Base-by-base conservation (phyloP, 2,329 filamentous ascomycete genomes). In the Didymella keratinophila region DNA sequence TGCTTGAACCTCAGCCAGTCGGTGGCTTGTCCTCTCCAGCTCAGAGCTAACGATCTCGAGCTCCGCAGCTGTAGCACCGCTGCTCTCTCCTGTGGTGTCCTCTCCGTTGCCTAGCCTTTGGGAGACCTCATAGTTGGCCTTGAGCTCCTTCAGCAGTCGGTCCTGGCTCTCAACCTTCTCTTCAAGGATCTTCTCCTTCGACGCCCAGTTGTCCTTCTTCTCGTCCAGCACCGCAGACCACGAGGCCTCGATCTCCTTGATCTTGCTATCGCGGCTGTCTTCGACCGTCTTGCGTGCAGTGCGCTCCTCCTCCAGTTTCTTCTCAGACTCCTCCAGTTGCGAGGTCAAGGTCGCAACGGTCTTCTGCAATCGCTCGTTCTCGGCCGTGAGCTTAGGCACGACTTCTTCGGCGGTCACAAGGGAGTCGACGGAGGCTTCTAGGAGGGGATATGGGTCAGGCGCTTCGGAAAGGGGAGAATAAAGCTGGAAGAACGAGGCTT, bases 161-260 rank as follows among this genome's bases (percentile, higher is more conserved):
- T 99, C 95, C 74, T 99, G 94, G 68, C 90, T 96, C 76, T 97
- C 94, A 3, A 96, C 83, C 79, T 97, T 98, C 69, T 98, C 94
- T 71, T 97, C 93, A 59, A 97, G 79, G 27, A 86, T 88, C 79
- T 91, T 91, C 80, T 99, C 95, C 74, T 96, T 97, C 9, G 94
- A 89, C 52, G 90, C 88, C 95, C 95, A 99, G 73, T 99, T 99
- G 76, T 94, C 92, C 70, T 92, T 90, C 79, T 97, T 97, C 82
- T 99, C 95, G 56, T 91, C 88, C 49, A 99, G 77, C 4, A 97
- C 93, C 23, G 92, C 93, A 12, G 87, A 86, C 94, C 95, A 99
- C 2, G 92, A 95, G 14, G 86, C 81, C 78, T 98, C 93, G 2
- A 98, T 89, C 64, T 97, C 93, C 78, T 93, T 96, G 58, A 96